Evolutionary conservation across 208 protist species (phyloP), one percentile per base, ranked within the genome.

Genomic region (Acanthamoeba culbertsoni): DNA sequence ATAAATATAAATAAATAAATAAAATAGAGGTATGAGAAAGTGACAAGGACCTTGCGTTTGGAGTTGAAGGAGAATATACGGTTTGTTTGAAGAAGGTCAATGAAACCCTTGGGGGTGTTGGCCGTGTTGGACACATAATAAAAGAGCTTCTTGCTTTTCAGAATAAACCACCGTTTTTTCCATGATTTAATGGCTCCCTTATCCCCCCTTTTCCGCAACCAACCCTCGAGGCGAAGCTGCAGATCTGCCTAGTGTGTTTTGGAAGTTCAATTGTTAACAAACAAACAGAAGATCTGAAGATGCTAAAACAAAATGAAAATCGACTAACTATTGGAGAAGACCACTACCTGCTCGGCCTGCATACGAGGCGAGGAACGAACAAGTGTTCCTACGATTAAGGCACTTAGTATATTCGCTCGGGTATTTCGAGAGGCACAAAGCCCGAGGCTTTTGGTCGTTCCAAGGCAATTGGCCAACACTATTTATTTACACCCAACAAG

Each of bases 81-180:
- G 18, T 35, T 89, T 45, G 82, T 65, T 31, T 89, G 82, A 2
- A 89, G 82, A 12, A 89, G 82, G 53, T 89, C 82, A 26, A 89
- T 65, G 53, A 89, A 89, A 28, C 82, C 82, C 51, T 89, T 89
- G 51, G 82, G 82, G 33, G 46, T 65, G 51, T 89, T 65, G 82
- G 82, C 12, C 5, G 51, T 46, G 53, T 89, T 89, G 82, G 82
- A 37, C 35, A 68, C 55, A 53, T 89, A 89, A 33, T 89, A 89
- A 53, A 89, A 89, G 20, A 89, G 82, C 51, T 89, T 89, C 53
- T 89, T 89, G 51, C 82, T 53, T 40, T 89, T 89, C n/a, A 68
- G 33, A 14, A 89, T 65, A 20, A 89, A 89, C 82, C 82, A 89
- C 18, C 82, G 45, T 37, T 48, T 43, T 26, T 65, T 59, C 82